Conservation (phyloP, 176 grass and related monocot genomes). For the Triticum turgidum region DNA sequence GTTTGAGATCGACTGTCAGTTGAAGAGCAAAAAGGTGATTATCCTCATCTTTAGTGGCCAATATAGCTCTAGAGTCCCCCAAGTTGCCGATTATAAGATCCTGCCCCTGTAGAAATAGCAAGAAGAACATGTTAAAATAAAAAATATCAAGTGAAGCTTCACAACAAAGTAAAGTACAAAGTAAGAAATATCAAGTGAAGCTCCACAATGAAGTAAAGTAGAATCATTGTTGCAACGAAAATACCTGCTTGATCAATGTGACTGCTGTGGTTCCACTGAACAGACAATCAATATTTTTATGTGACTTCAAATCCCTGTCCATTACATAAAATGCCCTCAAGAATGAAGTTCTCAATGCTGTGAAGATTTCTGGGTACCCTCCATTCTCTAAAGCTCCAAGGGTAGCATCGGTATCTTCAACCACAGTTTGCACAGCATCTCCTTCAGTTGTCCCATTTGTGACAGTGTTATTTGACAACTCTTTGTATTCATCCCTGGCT, state of each 20-base stretch:
- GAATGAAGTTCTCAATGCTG: constrained; percentile 54
- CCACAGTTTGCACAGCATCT: constrained; percentile 27
- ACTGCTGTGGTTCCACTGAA: constrained; percentile 92
- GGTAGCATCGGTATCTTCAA: constrained; percentile 29
- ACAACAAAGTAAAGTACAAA: constrained; percentile 15
- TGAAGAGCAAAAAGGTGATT: constrained; percentile 53
- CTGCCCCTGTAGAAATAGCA: constrained; percentile 44
- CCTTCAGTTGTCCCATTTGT: constrained; percentile 35
- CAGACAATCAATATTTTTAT: constrained; percentile 62
- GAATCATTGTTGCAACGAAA: neutral
- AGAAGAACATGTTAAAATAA: constrained; percentile 12
- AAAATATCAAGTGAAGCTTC: neutral
- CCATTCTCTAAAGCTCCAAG: constrained; percentile 37
- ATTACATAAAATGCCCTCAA: constrained; percentile 67
- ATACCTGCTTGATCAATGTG: constrained; percentile 83
- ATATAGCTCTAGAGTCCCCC: constrained; percentile 77
- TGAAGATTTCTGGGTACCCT: constrained; percentile 47
- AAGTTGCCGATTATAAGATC: constrained; percentile 75
- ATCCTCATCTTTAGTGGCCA: constrained; percentile 67
- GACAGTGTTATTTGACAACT: constrained; percentile 37
- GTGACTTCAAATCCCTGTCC: constrained; percentile 76
- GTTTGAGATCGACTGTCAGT: constrained; percentile 80
- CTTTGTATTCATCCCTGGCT: constrained; percentile 40
- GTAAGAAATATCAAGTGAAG: neutral
- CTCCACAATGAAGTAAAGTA: constrained; percentile 24